A percentile compares a stretch with the other conserved stretches of the same genome.
Evolutionary conservation across 331 rosid genomes (phyloP).

Genomic region (Telfairia occidentalis): DNA sequence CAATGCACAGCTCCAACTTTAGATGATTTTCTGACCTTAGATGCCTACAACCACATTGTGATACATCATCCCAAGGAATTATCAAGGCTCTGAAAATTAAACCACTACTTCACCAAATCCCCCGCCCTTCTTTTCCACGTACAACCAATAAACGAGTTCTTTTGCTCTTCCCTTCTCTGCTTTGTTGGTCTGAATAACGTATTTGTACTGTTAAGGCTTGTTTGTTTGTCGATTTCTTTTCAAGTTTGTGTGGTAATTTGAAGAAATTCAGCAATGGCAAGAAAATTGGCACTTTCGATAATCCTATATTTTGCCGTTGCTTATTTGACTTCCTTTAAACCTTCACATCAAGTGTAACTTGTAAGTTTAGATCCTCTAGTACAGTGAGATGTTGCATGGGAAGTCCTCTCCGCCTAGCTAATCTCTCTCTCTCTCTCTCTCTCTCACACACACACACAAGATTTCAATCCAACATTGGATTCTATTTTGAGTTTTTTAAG

Average conservation of each 20-base stretch:
- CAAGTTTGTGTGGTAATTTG: neutral
- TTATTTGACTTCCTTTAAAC: neutral
- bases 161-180: neutral
- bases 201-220: neutral
- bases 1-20: constrained; percentile 65
- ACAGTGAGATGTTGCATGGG: no score
- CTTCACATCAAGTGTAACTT: neutral
- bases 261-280: neutral
- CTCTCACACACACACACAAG: no score
- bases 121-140: no score
- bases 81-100: constrained; percentile 39
- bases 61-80: constrained; percentile 35
- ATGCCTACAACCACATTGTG: constrained; percentile 56
- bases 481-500: no score
- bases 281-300: neutral
- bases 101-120: neutral
- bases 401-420: no score
- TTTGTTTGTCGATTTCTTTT: neutral
- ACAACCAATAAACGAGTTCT: neutral
- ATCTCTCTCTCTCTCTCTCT: no score
- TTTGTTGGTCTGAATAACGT: neutral
- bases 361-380: neutral
- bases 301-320: neutral
- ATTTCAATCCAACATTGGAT: no score
- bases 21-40: constrained; percentile 75